These are phyloP conservation scores for Termitomyces sp. DNA, from an alignment of 768 basidiomycete genomes.

Conservation along the genomic window DNA sequence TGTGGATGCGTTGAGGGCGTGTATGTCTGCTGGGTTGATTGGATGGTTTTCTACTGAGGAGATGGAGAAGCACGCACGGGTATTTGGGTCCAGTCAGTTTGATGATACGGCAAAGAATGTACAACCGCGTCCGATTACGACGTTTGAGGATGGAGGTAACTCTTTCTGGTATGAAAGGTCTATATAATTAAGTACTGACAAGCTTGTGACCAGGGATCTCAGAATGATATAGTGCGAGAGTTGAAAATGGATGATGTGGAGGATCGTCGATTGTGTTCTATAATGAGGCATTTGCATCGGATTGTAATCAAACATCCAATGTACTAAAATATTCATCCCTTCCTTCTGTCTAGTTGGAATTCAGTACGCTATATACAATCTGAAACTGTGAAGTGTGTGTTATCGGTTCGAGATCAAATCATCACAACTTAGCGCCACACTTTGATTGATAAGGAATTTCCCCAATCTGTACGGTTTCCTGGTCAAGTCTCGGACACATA, in stretches of 20 bases:
- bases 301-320: too few species aligned
- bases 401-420: neutral
- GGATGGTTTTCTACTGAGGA: neutral
- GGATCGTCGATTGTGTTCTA: too few species aligned
- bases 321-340: too few species aligned
- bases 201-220: neutral
- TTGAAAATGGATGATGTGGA: neutral
- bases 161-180: neutral
- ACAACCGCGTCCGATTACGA: neutral
- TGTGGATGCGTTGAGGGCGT: neutral
- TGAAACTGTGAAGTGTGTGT: too few species aligned
- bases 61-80: neutral
- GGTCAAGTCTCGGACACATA: too few species aligned
- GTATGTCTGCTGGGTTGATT: neutral
- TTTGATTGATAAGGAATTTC: neutral
- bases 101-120: slow-evolving; percentile 1
- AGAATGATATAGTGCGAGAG: neutral
- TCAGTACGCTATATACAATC: neutral
- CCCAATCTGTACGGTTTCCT: too few species aligned
- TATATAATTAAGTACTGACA: too few species aligned
- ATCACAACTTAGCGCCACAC: neutral
- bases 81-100: neutral
- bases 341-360: neutral
- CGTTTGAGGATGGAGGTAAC: neutral
- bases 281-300: neutral